Percentiles rank a stretch among this genome's conserved stretches.
Conservation (phyloP, 1,284 basidiomycete genomes). For the Inonotus hispidus region DNA sequence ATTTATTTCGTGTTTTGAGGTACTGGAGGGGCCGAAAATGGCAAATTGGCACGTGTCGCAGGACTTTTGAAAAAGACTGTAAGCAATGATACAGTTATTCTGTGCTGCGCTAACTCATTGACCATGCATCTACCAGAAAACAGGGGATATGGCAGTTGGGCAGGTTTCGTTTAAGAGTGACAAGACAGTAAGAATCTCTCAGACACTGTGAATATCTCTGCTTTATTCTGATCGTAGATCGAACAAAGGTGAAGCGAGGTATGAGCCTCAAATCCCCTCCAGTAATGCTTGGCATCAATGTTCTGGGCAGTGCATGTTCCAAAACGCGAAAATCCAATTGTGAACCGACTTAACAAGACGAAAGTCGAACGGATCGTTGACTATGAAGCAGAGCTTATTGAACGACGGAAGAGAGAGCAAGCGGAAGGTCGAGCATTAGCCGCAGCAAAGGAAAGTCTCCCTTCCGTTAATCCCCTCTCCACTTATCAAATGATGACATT, state of each 20-base stretch:
- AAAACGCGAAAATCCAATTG: slow-evolving; percentile 83
- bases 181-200: slow-evolving; percentile 53
- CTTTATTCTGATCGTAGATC: slow-evolving; percentile 1
- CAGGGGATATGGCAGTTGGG: slow-evolving; percentile 93
- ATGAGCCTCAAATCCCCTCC: slow-evolving; percentile 19
- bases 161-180: slow-evolving; percentile 93
- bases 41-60: too few relatives aligned
- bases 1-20: neutral
- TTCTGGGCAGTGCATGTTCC: slow-evolving; percentile 62
- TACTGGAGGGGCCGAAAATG: neutral
- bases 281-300: neutral
- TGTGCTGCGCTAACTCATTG: too few relatives aligned
- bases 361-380: slow-evolving; percentile 83
- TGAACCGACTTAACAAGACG: slow-evolving; percentile 95
- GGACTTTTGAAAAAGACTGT: too few relatives aligned
- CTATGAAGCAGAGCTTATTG: slow-evolving; percentile 84
- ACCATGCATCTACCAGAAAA: slow-evolving; percentile 56
- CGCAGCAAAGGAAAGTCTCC: slow-evolving; percentile 44
- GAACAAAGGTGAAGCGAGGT: slow-evolving; percentile 71
- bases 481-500: neutral
- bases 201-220: neutral
- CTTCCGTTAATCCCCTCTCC: neutral
- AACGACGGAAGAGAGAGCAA: slow-evolving; percentile 75
- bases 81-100: neutral
- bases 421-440: slow-evolving; percentile 63